phyloP scores from a whole-genome alignment of 2,329 filamentous ascomycete species.

The Aspergillus pseudonomiae region DNA sequence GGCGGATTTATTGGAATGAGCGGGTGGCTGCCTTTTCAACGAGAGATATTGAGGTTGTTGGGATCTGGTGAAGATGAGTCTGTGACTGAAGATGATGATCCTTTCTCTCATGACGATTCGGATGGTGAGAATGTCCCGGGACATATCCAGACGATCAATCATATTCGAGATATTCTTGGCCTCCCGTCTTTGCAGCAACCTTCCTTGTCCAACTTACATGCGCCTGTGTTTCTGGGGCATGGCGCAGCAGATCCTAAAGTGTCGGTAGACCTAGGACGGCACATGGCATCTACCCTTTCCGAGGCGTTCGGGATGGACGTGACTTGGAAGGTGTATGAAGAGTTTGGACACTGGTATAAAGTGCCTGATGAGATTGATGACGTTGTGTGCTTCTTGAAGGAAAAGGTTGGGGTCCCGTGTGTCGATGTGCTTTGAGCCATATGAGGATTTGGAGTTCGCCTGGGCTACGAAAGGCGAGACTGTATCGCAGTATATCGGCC shows the following conservation, averaged over 20 bases:
- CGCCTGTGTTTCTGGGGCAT: background rate
- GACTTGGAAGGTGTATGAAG: slow-evolving; percentile 44
- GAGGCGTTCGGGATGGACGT: no score
- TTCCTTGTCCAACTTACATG: background rate
- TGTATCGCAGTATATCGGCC: background rate
- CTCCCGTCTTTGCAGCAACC: slow-evolving; percentile 13
- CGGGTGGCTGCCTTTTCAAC: slow-evolving; percentile 24
- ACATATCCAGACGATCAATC: slow-evolving; percentile 29
- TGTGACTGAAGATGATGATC: slow-evolving; percentile 26
- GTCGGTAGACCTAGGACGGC: no score
- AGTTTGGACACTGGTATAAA: slow-evolving; percentile 54
- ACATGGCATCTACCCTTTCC: no score
- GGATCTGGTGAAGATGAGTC: slow-evolving; percentile 21
- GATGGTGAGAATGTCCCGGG: slow-evolving; percentile 18
- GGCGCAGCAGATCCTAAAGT: no score
- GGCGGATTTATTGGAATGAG: slow-evolving; percentile 54
- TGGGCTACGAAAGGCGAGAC: background rate
- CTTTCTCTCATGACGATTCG: slow-evolving; percentile 16
- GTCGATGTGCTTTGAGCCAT: background rate
- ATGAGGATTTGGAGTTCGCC: background rate
- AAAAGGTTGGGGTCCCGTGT: slow-evolving; percentile 19
- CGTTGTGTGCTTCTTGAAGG: slow-evolving; percentile 40
- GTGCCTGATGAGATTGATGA: slow-evolving; percentile 54
- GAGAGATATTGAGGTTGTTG: slow-evolving; percentile 7
- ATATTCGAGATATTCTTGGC: slow-evolving; percentile 37